Conservation (phyloP, 305 asterid genomes). For the Ajuga reptans region DNA sequence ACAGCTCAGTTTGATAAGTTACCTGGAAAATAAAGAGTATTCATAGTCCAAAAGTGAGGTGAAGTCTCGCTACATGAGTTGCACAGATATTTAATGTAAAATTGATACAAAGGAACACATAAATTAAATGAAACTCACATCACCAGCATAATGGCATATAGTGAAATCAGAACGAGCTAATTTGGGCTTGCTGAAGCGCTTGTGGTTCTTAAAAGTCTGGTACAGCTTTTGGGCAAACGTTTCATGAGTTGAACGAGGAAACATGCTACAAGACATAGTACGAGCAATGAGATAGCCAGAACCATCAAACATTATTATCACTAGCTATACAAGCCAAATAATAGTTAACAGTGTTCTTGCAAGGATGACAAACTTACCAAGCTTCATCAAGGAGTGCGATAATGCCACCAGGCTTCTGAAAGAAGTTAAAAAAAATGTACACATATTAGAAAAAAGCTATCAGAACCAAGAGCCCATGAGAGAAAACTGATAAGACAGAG, state of each 20-base stretch:
- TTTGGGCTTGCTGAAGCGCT: constrained; percentile 95
- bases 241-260: constrained; percentile 92
- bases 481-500: background rate
- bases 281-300: constrained; percentile 13
- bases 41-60: constrained; percentile 15
- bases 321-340: constrained; percentile 11
- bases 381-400: constrained; percentile 83
- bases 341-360: background rate
- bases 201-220: constrained; percentile 73
- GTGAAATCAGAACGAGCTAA: constrained; percentile 93
- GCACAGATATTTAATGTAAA: background rate
- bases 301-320: constrained; percentile 8
- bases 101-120: background rate
- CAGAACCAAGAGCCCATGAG: background rate
- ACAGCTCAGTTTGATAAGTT: constrained; percentile 87
- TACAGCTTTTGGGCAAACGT: constrained; percentile 93
- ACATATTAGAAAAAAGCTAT: constrained; percentile 19
- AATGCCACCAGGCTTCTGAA: constrained; percentile 80
- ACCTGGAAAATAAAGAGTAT: constrained; percentile 43
- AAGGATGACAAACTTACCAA: constrained; percentile 40
- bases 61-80: background rate
- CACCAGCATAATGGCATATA: constrained; percentile 92
- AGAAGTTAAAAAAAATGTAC: constrained; percentile 12
- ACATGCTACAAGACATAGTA: constrained; percentile 60
- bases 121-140: constrained; percentile 46